Conservation (phyloP, 192 early-diverging fungal species). For the Lobosporangium transversale region DNA sequence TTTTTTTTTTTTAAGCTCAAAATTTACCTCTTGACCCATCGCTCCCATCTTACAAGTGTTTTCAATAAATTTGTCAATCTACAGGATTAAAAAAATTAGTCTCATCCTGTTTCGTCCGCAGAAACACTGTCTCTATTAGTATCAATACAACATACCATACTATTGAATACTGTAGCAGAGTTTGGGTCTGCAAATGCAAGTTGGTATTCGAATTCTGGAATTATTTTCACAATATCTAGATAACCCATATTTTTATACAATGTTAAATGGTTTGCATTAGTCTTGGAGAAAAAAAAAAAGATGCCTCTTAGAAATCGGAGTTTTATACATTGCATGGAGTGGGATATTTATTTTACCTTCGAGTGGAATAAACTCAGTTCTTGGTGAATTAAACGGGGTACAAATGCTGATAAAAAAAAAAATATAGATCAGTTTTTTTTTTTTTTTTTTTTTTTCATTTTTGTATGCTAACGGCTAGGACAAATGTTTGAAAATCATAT, state of each 20-base stretch:
- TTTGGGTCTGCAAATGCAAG: constrained; percentile 23
- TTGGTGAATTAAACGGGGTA: constrained; percentile 34
- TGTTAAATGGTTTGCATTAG: too few species aligned
- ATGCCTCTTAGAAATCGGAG: too few species aligned
- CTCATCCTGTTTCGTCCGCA: too few species aligned
- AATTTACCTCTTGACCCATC: too few species aligned
- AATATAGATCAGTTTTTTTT: neutral
- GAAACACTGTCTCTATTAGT: too few species aligned
- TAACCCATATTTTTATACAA: too few species aligned
- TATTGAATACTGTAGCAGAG: constrained; percentile 1
- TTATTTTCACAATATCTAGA: constrained; percentile 23
- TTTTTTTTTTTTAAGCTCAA: neutral
- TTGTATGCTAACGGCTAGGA: too few species aligned
- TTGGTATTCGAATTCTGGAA: constrained; percentile 42
- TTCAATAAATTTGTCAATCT: neutral
- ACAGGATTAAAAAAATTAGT: neutral
- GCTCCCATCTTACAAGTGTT: neutral
- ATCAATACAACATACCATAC: constrained; percentile 3
- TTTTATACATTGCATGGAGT: neutral
- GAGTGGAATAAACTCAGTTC: neutral
- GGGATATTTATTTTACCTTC: constrained; percentile 18
- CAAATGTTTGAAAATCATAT: too few species aligned
- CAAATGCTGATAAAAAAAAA: constrained; percentile 25
- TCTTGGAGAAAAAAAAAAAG: too few species aligned
- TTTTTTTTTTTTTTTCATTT: too few species aligned